These are phyloP conservation scores for Solanum aculeatissimum DNA, from an alignment of 305 asterid genomes.

Conservation along the genomic window DNA sequence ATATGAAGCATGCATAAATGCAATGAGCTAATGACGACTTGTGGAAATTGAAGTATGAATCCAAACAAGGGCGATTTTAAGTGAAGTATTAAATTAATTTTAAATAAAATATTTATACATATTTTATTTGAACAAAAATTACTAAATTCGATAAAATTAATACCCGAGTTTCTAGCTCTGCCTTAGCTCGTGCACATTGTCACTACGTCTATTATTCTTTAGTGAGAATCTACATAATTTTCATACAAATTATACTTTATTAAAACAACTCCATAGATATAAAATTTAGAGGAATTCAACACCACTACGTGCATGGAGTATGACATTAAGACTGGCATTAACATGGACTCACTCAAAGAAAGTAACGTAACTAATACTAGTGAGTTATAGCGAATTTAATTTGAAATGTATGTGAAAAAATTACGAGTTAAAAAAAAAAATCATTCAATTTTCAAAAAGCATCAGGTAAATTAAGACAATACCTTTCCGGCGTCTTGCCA, in stretches of 20 bases:
- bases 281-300: neutral
- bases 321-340: neutral
- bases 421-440: no score
- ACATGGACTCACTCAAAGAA: neutral
- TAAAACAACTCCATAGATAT: neutral
- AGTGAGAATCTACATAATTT: neutral
- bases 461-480: neutral
- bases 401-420: no score
- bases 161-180: no score
- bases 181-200: neutral
- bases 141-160: no score
- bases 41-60: neutral
- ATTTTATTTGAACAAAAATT: no score
- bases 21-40: neutral
- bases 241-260: neutral
- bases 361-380: neutral
- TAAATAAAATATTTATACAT: no score
- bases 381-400: no score
- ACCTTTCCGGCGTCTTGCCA: slow-evolving; percentile 99
- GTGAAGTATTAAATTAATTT: no score
- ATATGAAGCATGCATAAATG: neutral
- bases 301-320: neutral
- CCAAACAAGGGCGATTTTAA: no score
- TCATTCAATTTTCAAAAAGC: no score
- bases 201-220: neutral